Conservation (phyloP, 1,284 basidiomycete species). For the Microbotryum lychnidis-dioicae region DNA sequence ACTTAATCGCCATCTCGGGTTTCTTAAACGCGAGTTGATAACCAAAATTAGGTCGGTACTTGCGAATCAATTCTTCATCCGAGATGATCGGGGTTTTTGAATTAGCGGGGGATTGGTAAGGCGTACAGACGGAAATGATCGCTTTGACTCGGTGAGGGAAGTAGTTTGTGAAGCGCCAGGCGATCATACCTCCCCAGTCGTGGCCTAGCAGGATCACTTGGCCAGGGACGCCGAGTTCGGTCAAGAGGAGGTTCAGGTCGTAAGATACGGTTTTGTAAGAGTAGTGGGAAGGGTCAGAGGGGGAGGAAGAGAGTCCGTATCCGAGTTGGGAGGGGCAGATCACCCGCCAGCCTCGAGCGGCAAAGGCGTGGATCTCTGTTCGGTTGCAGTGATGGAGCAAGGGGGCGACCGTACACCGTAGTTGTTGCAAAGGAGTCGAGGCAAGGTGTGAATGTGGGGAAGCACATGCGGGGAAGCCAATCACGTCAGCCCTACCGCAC, state of each 20-base stretch:
- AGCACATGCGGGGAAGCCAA: background rate
- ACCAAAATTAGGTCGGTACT: slow-evolving; percentile 29
- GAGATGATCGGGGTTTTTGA: slow-evolving; percentile 3
- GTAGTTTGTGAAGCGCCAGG: slow-evolving; percentile 33
- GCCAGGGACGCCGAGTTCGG: slow-evolving; percentile 9
- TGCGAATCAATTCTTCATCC: slow-evolving; percentile 16
- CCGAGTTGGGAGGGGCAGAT: slow-evolving; percentile 30
- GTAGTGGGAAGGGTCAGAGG: slow-evolving; percentile 21
- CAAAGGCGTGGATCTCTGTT: slow-evolving; percentile 27
- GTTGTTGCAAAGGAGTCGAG: no score
- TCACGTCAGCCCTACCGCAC: background rate
- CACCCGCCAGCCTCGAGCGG: slow-evolving; percentile 25
- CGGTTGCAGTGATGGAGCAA: background rate
- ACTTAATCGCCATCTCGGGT: slow-evolving; percentile 12
- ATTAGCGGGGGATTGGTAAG: slow-evolving; percentile 26
- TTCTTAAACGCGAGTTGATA: slow-evolving; percentile 30
- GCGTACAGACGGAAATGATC: slow-evolving; percentile 30
- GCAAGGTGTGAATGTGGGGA: background rate
- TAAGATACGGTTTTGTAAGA: slow-evolving; percentile 24
- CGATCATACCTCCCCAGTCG: slow-evolving; percentile 34
- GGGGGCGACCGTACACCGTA: no score
- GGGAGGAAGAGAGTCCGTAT: slow-evolving; percentile 20
- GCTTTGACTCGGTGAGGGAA: slow-evolving; percentile 27
- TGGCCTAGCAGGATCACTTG: slow-evolving; percentile 31
- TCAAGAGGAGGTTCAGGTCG: slow-evolving; percentile 27